These are phyloP conservation scores for Gossypium lobatum DNA, from an alignment of 441 rosid genomes.

Conservation along the genomic window DNA sequence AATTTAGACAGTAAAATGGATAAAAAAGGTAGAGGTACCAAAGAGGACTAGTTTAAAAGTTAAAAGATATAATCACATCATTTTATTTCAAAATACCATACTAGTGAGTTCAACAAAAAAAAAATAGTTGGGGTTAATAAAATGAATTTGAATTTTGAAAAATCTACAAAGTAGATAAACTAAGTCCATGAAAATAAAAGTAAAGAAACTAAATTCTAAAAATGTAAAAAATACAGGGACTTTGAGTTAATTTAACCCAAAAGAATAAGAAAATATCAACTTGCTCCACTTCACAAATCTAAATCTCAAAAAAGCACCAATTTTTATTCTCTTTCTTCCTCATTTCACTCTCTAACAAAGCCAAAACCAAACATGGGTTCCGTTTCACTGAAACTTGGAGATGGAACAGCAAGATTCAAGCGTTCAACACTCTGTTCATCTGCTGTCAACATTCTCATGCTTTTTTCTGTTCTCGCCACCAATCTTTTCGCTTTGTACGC, in stretches of 20 bases:
- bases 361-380: slow-evolving; percentile 11
- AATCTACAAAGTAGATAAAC: too few relatives aligned
- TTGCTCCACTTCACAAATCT: slow-evolving; percentile 15
- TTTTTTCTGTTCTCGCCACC: slow-evolving; percentile 77
- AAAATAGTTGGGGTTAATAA: too few relatives aligned
- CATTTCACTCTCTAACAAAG: background rate
- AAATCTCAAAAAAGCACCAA: background rate
- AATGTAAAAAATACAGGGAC: too few relatives aligned
- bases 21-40: too few relatives aligned
- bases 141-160: too few relatives aligned
- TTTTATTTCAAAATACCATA: too few relatives aligned
- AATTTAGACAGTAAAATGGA: too few relatives aligned
- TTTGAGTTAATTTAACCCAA: background rate
- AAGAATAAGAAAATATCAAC: background rate
- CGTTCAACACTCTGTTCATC: slow-evolving; percentile 68
- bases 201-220: too few relatives aligned
- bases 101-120: too few relatives aligned
- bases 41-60: too few relatives aligned
- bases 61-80: too few relatives aligned
- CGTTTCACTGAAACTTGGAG: slow-evolving; percentile 13
- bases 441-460: slow-evolving; percentile 82
- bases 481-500: slow-evolving; percentile 88
- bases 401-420: slow-evolving; percentile 49
- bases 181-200: too few relatives aligned
- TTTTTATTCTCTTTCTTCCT: background rate